Base-by-base conservation (phyloP, 2,329 filamentous ascomycete genomes). In the Aspergillus costaricaensis region DNA sequence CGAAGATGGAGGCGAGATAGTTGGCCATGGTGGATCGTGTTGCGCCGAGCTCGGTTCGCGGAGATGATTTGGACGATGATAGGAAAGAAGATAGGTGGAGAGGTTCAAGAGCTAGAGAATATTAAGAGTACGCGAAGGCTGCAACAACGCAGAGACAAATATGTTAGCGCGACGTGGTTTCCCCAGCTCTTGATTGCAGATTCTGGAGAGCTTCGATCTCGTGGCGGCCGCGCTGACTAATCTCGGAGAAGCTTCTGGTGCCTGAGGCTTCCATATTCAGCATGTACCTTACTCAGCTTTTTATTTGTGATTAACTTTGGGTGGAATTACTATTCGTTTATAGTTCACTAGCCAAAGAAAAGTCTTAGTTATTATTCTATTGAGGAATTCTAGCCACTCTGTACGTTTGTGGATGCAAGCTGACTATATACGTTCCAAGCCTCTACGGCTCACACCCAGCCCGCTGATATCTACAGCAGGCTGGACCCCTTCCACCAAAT, bases 1-100 rank as follows among this genome's bases (percentile, higher is more conserved):
- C 95, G 85, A 99, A 99, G 82, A 99, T 99, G 76, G 92, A 96
- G 73, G 95, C 95, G 78, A 99, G 91, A 78, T 97, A 98, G 84
- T 97, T 97, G 74, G 93, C 93, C 93, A 96, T 96, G 74, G 27
- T 80, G 67, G 52, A 56, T 51, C 27, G 44, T 55, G 36, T 21
- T 54, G 54, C 17, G 51, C 44, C 15, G 36, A 25, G 17, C 23
- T 36, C 51, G 21, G 14, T 54, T 17, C 9, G 14, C 10, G 41
- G 17, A 15, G 32, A 36, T 15, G 10, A 5, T 5, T 4, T 15
- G 39, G 10, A 51, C 56, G 61, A 17, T 59, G 60, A 32, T 25
- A 25, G 23, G 23, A 25, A 25, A 6, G 5, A 25, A 6, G 6
- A 25, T 25, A 25, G 23, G 23, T 25, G 23, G 23, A 23, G 23